Evolutionary conservation across 2,329 filamentous ascomycete genomes (phyloP), one percentile per base, ranked within the genome.

Genomic region (Xylariales sp.): DNA sequence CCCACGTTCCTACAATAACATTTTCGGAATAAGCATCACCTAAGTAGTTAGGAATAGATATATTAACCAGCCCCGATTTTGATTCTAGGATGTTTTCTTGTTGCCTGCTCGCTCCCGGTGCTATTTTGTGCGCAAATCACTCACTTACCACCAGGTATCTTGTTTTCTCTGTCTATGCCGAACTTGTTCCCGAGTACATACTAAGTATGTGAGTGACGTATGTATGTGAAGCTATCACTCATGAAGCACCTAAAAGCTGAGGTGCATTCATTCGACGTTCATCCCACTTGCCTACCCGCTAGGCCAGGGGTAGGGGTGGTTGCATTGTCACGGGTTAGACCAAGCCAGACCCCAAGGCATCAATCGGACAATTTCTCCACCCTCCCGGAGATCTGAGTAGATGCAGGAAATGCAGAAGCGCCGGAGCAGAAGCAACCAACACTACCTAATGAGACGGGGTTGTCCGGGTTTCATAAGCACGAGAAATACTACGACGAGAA

Each of bases 291-390:
- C 39, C 39, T 32, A 16, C 43, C 56, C 56, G 43, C 49, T 48
- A 50, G 49, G 57, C 57, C 64, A 66, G 64, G 64, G 64, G 64
- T 56, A 61, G 52, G 23, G 62, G 50, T 54, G 54, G 64, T 66
- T 46, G 53, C 58, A 56, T 57, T 56, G 63, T 65, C 45, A 45
- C 63, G 57, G 62, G 52, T 57, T 41, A 14, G 39, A 46, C 57
- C 50, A 36, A 57, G 50, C 30, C 57, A 18, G 57, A 34, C 34
- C 43, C 16, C 49, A 14, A 43, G 34, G 43, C 56, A 52, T 46
- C 54, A 56, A 65, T 62, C 52, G 63, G 63, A 65, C 9, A 61
- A 41, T 36, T 50, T 43, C 63, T 28, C 64, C 43, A 46, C 64
- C 64, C 58, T 57, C 58, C 62, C 14, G 32, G n/a, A 6, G 23